phyloP scores from a whole-genome alignment of 257 asterid genomes.

The Nicotiana undulata region DNA sequence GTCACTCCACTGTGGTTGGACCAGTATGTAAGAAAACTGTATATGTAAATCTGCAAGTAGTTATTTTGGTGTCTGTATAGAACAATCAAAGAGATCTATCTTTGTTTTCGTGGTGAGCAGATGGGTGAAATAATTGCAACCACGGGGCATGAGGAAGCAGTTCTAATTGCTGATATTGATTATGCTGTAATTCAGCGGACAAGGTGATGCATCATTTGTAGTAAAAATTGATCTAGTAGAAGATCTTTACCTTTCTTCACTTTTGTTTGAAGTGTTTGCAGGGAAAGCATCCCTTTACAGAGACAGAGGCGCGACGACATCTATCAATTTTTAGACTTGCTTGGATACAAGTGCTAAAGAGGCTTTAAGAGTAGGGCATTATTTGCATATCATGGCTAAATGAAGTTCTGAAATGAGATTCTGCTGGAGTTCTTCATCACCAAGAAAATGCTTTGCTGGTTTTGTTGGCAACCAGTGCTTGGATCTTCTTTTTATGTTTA shows the following conservation, averaged over 20 bases:
- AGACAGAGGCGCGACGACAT: constrained; percentile 29
- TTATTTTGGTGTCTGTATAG: neutral
- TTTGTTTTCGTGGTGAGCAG: constrained; percentile 18
- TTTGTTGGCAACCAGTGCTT: neutral
- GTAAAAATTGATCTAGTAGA: neutral
- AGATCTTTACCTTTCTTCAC: neutral
- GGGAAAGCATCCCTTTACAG: constrained; percentile 25
- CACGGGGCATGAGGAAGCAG: constrained; percentile 24
- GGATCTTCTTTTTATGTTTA: neutral
- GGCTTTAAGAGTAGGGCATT: neutral
- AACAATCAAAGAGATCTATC: neutral
- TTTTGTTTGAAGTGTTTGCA: neutral
- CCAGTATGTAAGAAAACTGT: constrained; percentile 17
- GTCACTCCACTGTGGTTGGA: constrained; percentile 35
- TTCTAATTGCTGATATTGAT: constrained; percentile 28
- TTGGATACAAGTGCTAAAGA: neutral
- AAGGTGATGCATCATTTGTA: constrained; percentile 9
- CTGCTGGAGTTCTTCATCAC: neutral
- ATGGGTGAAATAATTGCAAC: constrained; percentile 35
- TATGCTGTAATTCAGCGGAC: constrained; percentile 13
- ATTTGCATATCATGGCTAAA: neutral
- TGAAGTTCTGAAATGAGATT: neutral
- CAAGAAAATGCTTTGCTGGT: neutral
- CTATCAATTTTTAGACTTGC: constrained; percentile 19
- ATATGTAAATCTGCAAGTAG: neutral